Evolutionary conservation across 306 rosid species (phyloP), one percentile per base, ranked within the genome.

Genomic region (Prunus armeniaca): DNA sequence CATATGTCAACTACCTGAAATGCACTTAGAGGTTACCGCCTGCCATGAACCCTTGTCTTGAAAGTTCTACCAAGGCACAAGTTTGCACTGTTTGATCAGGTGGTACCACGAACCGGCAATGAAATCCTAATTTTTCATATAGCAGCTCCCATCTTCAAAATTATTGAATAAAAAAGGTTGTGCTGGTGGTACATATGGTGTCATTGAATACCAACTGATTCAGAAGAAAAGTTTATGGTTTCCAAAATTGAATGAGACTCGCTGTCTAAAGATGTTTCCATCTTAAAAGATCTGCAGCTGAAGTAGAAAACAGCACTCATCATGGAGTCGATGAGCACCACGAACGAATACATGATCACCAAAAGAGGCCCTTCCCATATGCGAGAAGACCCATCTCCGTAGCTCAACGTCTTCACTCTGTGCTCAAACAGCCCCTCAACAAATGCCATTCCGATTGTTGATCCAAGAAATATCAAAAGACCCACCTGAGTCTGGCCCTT

Each of bases 311-410:
- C 81, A 6, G 76, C 76, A 70, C 67, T 92, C 96, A 91, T 92
- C 97, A 96, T 91, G 49, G 98, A 89, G 89, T 96, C 96, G 47
- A 89, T 69, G 68, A 96, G 98, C 77, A 89, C 86, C 71, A 96
- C 91, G 80, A 92, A 96, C 0, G 99, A 92, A 86, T 92, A 89
- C 97, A 92, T 92, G 30, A 91, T 77, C 80, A 96, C 99, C 96
- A 96, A 84, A 55, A 96, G 97, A 2, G 98, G 99, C 55, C 99
- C 98, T 88, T 96, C 99, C 99, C 99, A 96, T 68, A 89, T 49
- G 84, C 98, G 85, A 0, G 99, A 96, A 79, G 98, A 92, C 69
- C 99, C 98, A 66, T 96, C 97, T 49, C 99, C 99, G 61, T 96
- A 96, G 91, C 99, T 96, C 76, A 96, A 71, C 0, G 93, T 91